These are phyloP conservation scores for Omphalea diandra DNA, from an alignment of 441 rosid species.

Conservation along the genomic window DNA sequence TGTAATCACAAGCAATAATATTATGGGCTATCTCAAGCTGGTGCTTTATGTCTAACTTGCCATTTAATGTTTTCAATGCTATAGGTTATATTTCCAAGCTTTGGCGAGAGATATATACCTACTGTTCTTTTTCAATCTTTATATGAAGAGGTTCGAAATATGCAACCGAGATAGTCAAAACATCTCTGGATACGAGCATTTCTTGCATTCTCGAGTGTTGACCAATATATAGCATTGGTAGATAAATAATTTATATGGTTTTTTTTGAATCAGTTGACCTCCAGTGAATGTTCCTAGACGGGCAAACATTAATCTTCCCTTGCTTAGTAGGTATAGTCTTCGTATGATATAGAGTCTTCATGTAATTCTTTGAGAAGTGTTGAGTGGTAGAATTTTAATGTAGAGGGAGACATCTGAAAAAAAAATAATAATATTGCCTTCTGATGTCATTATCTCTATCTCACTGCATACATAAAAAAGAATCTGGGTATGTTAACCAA, in stretches of 20 bases:
- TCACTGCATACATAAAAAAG: neutral
- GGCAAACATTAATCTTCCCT: neutral
- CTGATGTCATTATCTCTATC: neutral
- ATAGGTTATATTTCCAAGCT: slow-evolving; percentile 96
- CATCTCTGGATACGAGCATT: neutral
- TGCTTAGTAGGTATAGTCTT: slow-evolving; percentile 1
- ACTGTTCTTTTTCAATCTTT: slow-evolving; percentile 72
- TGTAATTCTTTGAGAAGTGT: neutral
- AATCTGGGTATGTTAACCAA: neutral
- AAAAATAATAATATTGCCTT: too few species aligned
- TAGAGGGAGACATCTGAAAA: neutral
- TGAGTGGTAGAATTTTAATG: neutral
- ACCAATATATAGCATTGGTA: neutral
- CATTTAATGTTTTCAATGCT: neutral
- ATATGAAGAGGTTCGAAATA: slow-evolving; percentile 61
- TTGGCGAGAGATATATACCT: slow-evolving; percentile 83
- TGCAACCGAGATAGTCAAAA: slow-evolving; percentile 39
- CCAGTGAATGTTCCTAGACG: neutral
- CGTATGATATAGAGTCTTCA: neutral
- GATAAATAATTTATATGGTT: slow-evolving; percentile 10
- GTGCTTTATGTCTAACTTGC: neutral
- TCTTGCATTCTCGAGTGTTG: neutral
- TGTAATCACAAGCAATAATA: too few species aligned
- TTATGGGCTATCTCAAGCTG: neutral
- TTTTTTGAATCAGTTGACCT: neutral